Evolutionary conservation across 176 grass and related monocot species (phyloP), one percentile per base, ranked within the genome.

Genomic region (Aegilops bicornis): DNA sequence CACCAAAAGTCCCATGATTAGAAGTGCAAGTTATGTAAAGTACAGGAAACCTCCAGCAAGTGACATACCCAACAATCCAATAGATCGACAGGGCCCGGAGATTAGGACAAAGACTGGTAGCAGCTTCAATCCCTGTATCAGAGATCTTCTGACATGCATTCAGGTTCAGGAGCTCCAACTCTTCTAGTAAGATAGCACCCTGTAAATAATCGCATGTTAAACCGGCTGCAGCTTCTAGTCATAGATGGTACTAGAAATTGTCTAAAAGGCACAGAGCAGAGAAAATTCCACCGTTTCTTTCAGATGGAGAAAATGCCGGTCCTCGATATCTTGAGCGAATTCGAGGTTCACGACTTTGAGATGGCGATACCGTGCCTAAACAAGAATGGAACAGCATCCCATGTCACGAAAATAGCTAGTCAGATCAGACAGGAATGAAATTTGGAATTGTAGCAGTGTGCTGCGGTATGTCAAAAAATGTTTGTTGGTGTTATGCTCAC

Each of bases 121-220:
- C 78, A 66, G 88, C 89, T 90, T 88, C 93, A 88, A 98, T 95
- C 82, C 96, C 96, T 86, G 77, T 90, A 73, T 98, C 91, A 84
- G 93, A 92, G 31, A 98, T 87, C 65, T 93, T 98, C 74, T 98
- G 93, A 79, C 93, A 98, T 23, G 91, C 91, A 73, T 98, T 98
- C 58, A 98, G 62, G 84, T 98, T 98, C 27, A 98, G 88, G 29
- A 78, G 67, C 19, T 95, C 86, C 47, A 98, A 94, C 27, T 86
- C 87, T 77, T 79, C 87, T 17, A 98, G 86, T 70, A 86, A 90
- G 68, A 87, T 78, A 47, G 25, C n/a, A 82, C 77, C 82, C 93
- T 98, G 83, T 52, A 87, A 77, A 58, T 47, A 39, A 77, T 83
- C 79, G 14, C 29, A 76, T 52, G 60, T 23, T 39, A 64, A 73